Evolutionary conservation across 179 eudicot genomes (phyloP).

Genomic region (Nepenthes alata): DNA sequence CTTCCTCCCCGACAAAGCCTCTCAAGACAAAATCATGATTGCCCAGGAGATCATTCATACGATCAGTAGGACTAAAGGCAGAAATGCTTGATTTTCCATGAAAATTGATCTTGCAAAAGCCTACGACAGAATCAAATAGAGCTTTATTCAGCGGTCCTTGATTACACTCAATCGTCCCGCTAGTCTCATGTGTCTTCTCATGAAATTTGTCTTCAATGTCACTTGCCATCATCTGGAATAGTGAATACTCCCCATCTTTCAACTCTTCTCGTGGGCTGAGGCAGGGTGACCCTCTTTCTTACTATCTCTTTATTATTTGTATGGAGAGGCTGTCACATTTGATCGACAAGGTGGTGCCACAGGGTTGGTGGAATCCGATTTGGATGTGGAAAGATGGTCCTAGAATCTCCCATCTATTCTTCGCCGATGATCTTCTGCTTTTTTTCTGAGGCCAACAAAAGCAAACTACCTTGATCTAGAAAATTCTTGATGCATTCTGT

Average conservation of each 20-base stretch:
- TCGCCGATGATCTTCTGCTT: background rate
- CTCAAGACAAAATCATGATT: background rate
- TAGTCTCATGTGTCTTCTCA: no score
- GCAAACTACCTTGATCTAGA: background rate
- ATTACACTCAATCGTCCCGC: no score
- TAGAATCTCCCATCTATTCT: background rate
- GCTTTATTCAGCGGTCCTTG: background rate
- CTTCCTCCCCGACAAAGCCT: background rate
- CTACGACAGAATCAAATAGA: background rate
- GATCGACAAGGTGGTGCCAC: background rate
- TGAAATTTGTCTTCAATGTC: no score
- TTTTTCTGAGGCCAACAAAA: background rate
- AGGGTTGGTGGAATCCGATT: background rate
- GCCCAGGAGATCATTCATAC: background rate
- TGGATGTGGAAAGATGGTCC: background rate
- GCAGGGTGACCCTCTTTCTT: constrained; percentile 1
- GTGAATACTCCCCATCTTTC: background rate
- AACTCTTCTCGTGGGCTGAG: background rate
- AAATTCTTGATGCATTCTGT: background rate
- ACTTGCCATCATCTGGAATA: background rate
- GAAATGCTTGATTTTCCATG: background rate
- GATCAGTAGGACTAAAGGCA: background rate
- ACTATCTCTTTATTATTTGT: background rate
- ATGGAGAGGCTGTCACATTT: background rate
- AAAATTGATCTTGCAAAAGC: background rate